Base-by-base conservation (phyloP, 1,284 basidiomycete genomes). In the Polyporus tsugae region DNA sequence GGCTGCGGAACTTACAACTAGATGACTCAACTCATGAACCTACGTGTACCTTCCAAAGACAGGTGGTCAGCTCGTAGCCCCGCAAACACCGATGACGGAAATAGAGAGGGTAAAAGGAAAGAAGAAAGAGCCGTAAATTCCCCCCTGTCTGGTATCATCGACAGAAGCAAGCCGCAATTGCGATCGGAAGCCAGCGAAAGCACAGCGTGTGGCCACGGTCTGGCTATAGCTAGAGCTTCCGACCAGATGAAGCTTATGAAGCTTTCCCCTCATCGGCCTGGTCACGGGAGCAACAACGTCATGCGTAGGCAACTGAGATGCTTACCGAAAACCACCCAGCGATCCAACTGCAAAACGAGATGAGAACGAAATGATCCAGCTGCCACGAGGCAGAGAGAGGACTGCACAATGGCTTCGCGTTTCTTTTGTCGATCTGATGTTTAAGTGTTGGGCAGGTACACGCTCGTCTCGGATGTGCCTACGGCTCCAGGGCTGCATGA, bases 191-290 rank as follows among this genome's bases (percentile, higher is more conserved):
- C 35, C 29, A 58, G 17, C 19, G 55, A 38, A 42, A 39, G 55
- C 55, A 38, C 55, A 58, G 55, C 55, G 35, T 58, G 55, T 33
- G 58, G 58, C n/a, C 25, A 59, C n/a, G 15, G 19, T 35, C 57
- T 33, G 35, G 29, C 17, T 17, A 4, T 19, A n/a, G 6, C n/a
- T 49, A 49, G 46, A n/a, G n/a, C 4, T 25, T 25, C 22, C n/a
- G n/a, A n/a, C n/a, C n/a, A 25, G 46, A 49, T 13, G 9, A 49
- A 49, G 22, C 46, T 17, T 17, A 19, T 11, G 11, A 42, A 42
- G 41, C 6, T 6, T 13, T 11, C 22, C 22, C n/a, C 22, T 25
- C 46, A 49, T 49, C 22, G 46, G 22, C n/a, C 46, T 49, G 22
- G 46, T 49, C 46, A 49, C 25, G 46, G 46, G 44, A 10, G 46